Conservation (phyloP, 2,329 filamentous ascomycete species). For the Diaporthe destruens region DNA sequence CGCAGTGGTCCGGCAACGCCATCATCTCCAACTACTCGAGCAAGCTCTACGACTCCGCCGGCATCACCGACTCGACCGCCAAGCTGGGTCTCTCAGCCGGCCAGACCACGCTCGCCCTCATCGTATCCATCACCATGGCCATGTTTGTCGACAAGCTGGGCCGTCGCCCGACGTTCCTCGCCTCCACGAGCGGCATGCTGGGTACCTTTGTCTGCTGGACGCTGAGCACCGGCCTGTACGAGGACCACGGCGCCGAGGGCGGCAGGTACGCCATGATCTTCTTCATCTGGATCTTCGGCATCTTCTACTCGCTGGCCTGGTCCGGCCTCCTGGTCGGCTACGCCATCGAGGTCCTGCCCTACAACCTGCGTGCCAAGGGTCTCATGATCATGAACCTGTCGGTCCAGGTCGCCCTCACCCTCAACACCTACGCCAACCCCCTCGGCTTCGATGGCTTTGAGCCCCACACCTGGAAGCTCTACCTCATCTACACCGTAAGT, state of each 20-base stretch:
- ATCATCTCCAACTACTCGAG: slow-evolving; percentile 71
- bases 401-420: slow-evolving; percentile 66
- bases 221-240: slow-evolving; percentile 59
- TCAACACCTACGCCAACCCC: slow-evolving; percentile 68
- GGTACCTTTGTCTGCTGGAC: slow-evolving; percentile 66
- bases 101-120: slow-evolving; percentile 63
- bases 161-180: slow-evolving; percentile 68
- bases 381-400: slow-evolving; percentile 69
- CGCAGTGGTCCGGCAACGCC: slow-evolving; percentile 71
- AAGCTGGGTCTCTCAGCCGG: slow-evolving; percentile 63
- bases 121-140: slow-evolving; percentile 65
- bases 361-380: slow-evolving; percentile 64
- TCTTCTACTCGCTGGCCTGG: slow-evolving; percentile 68
- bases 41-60: slow-evolving; percentile 65
- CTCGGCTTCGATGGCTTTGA: slow-evolving; percentile 63
- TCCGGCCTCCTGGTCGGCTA: slow-evolving; percentile 69
- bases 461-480: slow-evolving; percentile 64
- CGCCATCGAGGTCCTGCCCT: slow-evolving; percentile 64
- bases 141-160: slow-evolving; percentile 67
- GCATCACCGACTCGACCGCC: slow-evolving; percentile 59
- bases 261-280: slow-evolving; percentile 59
- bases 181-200: slow-evolving; percentile 58
- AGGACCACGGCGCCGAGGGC: slow-evolving; percentile 53
- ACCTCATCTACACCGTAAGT: slow-evolving; percentile 67
- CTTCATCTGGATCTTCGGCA: slow-evolving; percentile 54